These are phyloP conservation scores for Bacidia rubella DNA, from an alignment of 495 filamentous ascomycete genomes.

Conservation along the genomic window DNA sequence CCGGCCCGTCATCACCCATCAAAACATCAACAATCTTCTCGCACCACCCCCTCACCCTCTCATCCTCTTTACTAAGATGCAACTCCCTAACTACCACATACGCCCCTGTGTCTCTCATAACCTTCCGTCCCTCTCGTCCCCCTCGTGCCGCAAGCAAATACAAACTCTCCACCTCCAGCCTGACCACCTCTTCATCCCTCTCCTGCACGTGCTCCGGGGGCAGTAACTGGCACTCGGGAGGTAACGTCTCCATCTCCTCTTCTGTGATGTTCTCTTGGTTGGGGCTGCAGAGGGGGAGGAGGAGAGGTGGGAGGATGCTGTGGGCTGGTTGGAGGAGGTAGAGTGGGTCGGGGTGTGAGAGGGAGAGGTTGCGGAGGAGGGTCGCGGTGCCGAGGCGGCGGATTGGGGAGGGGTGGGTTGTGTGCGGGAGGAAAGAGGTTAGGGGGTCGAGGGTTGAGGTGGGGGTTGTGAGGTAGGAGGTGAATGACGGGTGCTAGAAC, in stretches of 20 bases:
- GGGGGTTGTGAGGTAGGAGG: constrained; percentile 87
- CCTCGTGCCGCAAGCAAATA: constrained; percentile 60
- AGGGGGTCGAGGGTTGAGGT: constrained; percentile 54
- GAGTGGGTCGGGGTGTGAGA: constrained; percentile 33
- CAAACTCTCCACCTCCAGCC: constrained; percentile 79
- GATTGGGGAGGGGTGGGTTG: constrained; percentile 56
- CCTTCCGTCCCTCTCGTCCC: constrained; percentile 45
- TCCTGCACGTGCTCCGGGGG: constrained; percentile 80
- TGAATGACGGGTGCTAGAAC: constrained; percentile 70
- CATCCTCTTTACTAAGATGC: constrained; percentile 66
- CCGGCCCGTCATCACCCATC: constrained; percentile 56
- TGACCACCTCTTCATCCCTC: constrained; percentile 54
- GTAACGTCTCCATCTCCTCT: constrained; percentile 63
- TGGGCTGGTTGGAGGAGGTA: constrained; percentile 32
- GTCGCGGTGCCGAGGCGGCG: constrained; percentile 82
- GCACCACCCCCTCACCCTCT: constrained; percentile 69
- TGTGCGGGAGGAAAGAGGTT: constrained; percentile 16
- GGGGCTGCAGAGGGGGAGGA: constrained; percentile 51
- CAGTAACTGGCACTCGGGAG: constrained; percentile 75
- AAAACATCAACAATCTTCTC: constrained; percentile 85
- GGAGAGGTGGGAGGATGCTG: constrained; percentile 69
- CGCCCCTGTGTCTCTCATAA: constrained; percentile 54
- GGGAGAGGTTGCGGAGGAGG: constrained; percentile 76
- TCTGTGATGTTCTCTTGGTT: constrained; percentile 45
- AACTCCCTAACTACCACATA: constrained; percentile 83